Evolutionary conservation across 2,329 filamentous ascomycete genomes (phyloP), one percentile per base, ranked within the genome.

Genomic region (Neonectria hederae): DNA sequence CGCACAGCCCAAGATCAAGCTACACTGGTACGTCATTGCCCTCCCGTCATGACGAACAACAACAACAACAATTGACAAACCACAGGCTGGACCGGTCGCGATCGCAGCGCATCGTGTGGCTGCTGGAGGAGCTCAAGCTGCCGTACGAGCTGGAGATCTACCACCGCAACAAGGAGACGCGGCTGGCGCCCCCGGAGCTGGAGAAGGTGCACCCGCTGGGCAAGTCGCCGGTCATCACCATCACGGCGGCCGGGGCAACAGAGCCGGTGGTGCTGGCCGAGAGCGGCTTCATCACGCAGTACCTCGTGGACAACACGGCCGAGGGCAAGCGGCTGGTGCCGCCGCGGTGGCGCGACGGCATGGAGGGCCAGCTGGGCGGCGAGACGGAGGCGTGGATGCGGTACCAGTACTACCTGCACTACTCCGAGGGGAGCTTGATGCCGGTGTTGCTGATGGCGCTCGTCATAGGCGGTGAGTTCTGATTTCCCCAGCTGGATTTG

Each of bases 1-100:
- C 62, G 76, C 76, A 56, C 75, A 81, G 45, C 78, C 85, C 57
- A 88, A 89, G 69, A 81, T 91, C 65, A 90, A 84, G 62, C 83
- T 91, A 38, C 87, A 90, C 77, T 91, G 89, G 89, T 90, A 78
- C 59, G 76, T 71, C 59, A 61, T 21, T 40, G 22, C n/a, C n/a
- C n/a, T n/a, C n/a, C n/a, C n/a, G n/a, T n/a, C n/a, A n/a, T n/a
- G n/a, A n/a, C n/a, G n/a, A n/a, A n/a, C n/a, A n/a, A n/a, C n/a
- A n/a, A n/a, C 43, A 43, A 17, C 11, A 32, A n/a, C 14, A n/a
- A 38, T 14, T 38, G 35, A 38, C 35, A 69, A 9, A 11, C 24
- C n/a, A n/a, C 69, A 97, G 93, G 93, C 90, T 97, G 65, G 87
- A 95, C 72, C 84, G 91, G 71, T 97, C 93, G 60, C 91, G 94